phyloP scores from a whole-genome alignment of 2,329 filamentous ascomycete species.

The Aspergillus texensis region DNA sequence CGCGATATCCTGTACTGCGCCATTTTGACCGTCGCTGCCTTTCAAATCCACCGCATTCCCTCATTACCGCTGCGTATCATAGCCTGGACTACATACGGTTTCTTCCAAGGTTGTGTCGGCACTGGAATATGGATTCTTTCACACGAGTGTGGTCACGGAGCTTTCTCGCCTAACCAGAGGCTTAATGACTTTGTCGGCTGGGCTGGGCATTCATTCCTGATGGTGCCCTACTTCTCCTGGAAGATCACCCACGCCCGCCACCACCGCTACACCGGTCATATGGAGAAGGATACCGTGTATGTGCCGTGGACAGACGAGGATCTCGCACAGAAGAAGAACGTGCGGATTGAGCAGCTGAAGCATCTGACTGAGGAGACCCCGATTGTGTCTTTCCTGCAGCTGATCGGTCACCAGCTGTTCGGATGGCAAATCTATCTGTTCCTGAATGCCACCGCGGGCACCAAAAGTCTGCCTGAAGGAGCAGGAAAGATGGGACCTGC shows the following conservation, averaged over 20 bases:
- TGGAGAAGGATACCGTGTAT: slow-evolving; percentile 68
- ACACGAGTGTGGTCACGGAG: slow-evolving; percentile 72
- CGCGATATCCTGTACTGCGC: slow-evolving; percentile 58
- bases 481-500: slow-evolving; percentile 23
- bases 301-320: slow-evolving; percentile 54
- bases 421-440: slow-evolving; percentile 68
- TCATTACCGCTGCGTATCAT: slow-evolving; percentile 47
- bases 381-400: slow-evolving; percentile 55
- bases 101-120: slow-evolving; percentile 66
- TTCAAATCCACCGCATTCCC: slow-evolving; percentile 58
- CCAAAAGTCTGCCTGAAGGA: slow-evolving; percentile 46
- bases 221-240: slow-evolving; percentile 75
- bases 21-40: slow-evolving; percentile 53
- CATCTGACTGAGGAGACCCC: slow-evolving; percentile 62
- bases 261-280: slow-evolving; percentile 69
- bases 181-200: slow-evolving; percentile 67
- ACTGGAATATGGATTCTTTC: slow-evolving; percentile 72
- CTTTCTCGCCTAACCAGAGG: slow-evolving; percentile 60
- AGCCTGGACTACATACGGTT: slow-evolving; percentile 63
- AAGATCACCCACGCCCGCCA: slow-evolving; percentile 71
- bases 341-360: slow-evolving; percentile 56
- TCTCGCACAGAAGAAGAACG: slow-evolving; percentile 41
- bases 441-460: slow-evolving; percentile 58
- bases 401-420: slow-evolving; percentile 64
- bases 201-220: slow-evolving; percentile 64